Base-by-base conservation (phyloP, 768 basidiomycete species). In the Boletus vermiculosoides region DNA sequence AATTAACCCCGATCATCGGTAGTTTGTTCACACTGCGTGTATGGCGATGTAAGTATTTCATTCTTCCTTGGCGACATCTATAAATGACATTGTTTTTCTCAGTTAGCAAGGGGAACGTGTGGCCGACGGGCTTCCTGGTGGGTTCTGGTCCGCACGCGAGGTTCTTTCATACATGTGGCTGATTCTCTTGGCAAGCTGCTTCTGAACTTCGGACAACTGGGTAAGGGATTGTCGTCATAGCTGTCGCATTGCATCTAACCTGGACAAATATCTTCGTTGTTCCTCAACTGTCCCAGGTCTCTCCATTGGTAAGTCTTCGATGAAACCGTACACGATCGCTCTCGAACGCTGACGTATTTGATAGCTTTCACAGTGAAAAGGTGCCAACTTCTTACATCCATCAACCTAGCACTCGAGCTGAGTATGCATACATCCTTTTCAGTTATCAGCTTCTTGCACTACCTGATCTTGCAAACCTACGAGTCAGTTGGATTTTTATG, bases 21-120 rank as follows among this genome's bases (percentile, higher is more conserved):
- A 86, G 83, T 39, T 76, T 77, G 48, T 86, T 84, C 56, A 75
- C 81, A 1, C 72, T 85, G 70, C 80, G 84, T 15, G 84, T 86
- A 13, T 86, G 83, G 83, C 71, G 83, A 68, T 86, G 84, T 85
- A 68, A 56, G 70, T 15, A 51, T 61, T 72, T 28, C 47, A 65
- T n/a, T 56, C 9, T 16, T 49, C 18, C 8, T 11, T 39, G 20
- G 37, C 34, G 12, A 33, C 41, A 39, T n/a, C 15, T 30, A 31
- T 3, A 25, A 36, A 28, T 52, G 28, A 56, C 50, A 4, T 22
- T 30, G 20, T 3, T 33, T n/a, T 48, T 47, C 52, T 31, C 57
- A 86, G 84, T 86, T 63, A 85, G 84, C 71, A 74, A 81, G 41
- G 72, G 75, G 34, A 85, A 85, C 58, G 54, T 78, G 11, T 68